A percentile compares a stretch with the other conserved stretches of the same genome.
Evolutionary conservation across 495 filamentous ascomycete species (phyloP).

Genomic region (Trypethelium eluteriae): DNA sequence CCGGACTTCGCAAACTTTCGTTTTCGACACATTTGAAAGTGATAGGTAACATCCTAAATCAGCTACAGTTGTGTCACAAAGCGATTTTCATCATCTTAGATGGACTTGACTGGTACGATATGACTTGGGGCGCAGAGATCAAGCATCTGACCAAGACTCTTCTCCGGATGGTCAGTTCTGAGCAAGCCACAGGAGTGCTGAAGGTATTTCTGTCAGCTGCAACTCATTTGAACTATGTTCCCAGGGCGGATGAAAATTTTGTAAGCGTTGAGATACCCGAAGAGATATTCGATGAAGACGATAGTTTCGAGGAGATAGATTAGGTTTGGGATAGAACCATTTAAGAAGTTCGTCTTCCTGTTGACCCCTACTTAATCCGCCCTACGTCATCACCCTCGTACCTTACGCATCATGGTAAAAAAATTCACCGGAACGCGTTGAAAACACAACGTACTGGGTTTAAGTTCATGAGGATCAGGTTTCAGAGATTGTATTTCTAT

Average conservation of each 20-base stretch:
- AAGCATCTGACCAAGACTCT: not conserved
- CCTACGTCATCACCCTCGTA: too few relatives aligned
- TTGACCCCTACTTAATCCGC: too few relatives aligned
- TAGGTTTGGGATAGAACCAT: too few relatives aligned
- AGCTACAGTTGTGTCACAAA: not conserved
- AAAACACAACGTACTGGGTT: too few relatives aligned
- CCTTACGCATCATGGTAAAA: too few relatives aligned
- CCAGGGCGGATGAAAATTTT: not conserved
- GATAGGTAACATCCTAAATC: not conserved
- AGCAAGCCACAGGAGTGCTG: not conserved
- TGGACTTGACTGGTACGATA: not conserved
- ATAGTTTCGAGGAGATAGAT: not conserved
- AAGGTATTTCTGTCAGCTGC: constrained; percentile 3
- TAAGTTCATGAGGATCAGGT: too few relatives aligned
- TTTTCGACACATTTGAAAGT: not conserved
- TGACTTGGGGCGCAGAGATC: not conserved
- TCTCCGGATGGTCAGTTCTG: not conserved
- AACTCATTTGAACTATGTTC: not conserved
- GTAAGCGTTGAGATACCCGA: not conserved
- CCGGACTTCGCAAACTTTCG: not conserved
- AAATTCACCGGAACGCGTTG: too few relatives aligned
- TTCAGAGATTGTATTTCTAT: too few relatives aligned
- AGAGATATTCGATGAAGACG: constrained; percentile 1
- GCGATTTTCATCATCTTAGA: not conserved
- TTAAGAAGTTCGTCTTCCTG: too few relatives aligned